A percentile compares a stretch with the other conserved stretches of the same genome.
Conservation (phyloP, 306 rosid genomes). For the Lathyrus tuberosus region DNA sequence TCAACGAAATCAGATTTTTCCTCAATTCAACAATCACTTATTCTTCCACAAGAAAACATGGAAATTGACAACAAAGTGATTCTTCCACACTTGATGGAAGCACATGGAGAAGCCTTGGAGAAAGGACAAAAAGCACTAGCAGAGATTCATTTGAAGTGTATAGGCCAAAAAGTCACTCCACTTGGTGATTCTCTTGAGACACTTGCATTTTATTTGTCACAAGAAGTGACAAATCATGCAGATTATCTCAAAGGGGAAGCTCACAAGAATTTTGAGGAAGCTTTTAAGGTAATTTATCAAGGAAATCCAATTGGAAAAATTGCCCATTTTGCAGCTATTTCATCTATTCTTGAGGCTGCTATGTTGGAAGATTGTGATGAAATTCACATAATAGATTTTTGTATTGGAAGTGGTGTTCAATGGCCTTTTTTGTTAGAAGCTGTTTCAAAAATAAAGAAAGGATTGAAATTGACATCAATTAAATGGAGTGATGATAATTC, state of each 20-base stretch:
- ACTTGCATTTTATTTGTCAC: slow-evolving; percentile 53
- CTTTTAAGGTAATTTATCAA: slow-evolving; percentile 52
- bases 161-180: slow-evolving; percentile 55
- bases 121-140: slow-evolving; percentile 46
- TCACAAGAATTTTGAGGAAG: too few species aligned
- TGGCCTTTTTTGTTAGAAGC: slow-evolving; percentile 54
- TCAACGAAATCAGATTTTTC: slow-evolving; percentile 51
- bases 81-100: slow-evolving; percentile 55
- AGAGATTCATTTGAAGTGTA: slow-evolving; percentile 48
- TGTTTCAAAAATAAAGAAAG: slow-evolving; percentile 40
- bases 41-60: slow-evolving; percentile 50
- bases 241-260: slow-evolving; percentile 56
- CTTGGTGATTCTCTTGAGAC: slow-evolving; percentile 56
- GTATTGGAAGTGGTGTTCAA: slow-evolving; percentile 58
- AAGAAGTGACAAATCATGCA: slow-evolving; percentile 34
- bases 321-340: slow-evolving; percentile 60
- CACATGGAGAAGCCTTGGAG: slow-evolving; percentile 55
- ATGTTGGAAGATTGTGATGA: slow-evolving; percentile 51
- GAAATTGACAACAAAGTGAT: slow-evolving; percentile 49
- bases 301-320: slow-evolving; percentile 50
- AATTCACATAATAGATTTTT: slow-evolving; percentile 56
- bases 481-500: slow-evolving; percentile 43
- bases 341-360: slow-evolving; percentile 59
- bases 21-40: slow-evolving; percentile 43
- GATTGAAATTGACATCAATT: slow-evolving; percentile 58